Conservation (phyloP, 2,329 filamentous ascomycete genomes). For the Chrysosporium queenslandicum region DNA sequence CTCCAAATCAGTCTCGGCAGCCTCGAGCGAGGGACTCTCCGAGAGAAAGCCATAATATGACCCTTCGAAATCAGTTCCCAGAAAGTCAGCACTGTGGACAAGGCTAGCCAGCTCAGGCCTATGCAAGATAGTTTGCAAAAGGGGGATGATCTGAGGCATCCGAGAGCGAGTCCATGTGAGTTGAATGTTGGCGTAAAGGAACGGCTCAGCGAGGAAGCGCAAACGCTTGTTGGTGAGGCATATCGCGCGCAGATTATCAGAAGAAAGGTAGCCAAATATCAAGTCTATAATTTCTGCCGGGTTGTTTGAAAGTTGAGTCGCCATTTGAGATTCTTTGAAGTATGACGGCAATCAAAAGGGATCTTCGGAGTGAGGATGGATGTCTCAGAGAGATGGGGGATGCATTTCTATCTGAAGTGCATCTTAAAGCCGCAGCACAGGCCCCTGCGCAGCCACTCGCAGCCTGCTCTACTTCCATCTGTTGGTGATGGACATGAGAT, state of each 20-base stretch:
- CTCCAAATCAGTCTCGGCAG: slow-evolving; percentile 5
- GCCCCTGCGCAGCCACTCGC: no score
- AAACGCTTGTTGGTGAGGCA: slow-evolving; percentile 16
- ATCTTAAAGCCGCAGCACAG: no score
- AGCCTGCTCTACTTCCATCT: no score
- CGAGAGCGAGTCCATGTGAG: slow-evolving; percentile 13
- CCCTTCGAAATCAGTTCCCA: slow-evolving; percentile 8
- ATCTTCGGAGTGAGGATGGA: no score
- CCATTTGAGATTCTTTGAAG: no score
- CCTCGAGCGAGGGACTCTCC: background rate
- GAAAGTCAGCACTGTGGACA: slow-evolving; percentile 15
- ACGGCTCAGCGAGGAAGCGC: slow-evolving; percentile 15
- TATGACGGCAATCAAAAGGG: no score
- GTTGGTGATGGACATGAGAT: no score
- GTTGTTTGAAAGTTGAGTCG: no score
- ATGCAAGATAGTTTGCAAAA: slow-evolving; percentile 17
- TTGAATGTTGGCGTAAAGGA: slow-evolving; percentile 19
- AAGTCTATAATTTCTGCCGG: background rate
- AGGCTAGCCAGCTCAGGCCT: slow-evolving; percentile 17
- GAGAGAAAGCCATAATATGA: background rate
- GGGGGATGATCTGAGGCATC: slow-evolving; percentile 15
- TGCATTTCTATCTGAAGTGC: no score
- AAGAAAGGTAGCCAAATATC: slow-evolving; percentile 17
- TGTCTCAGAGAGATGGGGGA: no score
- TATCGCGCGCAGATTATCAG: slow-evolving; percentile 14